A percentile compares a stretch with the other conserved stretches of the same genome.
Evolutionary conservation across 306 rosid species (phyloP).

Genomic region (Medicago arabica): DNA sequence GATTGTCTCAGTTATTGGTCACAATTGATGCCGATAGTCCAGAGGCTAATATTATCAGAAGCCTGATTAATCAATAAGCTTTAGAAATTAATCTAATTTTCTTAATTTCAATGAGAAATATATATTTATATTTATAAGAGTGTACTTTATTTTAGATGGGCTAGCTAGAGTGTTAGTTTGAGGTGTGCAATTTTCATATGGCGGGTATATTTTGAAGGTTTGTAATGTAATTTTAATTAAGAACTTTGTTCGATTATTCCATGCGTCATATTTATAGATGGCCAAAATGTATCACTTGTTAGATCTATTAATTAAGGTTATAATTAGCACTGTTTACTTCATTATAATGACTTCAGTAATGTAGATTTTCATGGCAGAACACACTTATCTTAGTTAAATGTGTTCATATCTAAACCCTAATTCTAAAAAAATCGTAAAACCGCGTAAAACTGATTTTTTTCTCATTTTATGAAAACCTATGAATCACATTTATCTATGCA

Average conservation of each 20-base stretch:
- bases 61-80: slow-evolving; percentile 73
- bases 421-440: too few relatives aligned
- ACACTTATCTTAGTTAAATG: too few relatives aligned
- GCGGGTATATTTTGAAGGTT: slow-evolving; percentile 33
- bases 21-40: slow-evolving; percentile 92
- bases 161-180: slow-evolving; percentile 44
- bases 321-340: not conserved
- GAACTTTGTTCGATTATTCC: slow-evolving; percentile 39
- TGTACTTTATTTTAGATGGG: slow-evolving; percentile 44
- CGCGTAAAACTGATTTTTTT: too few relatives aligned
- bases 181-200: slow-evolving; percentile 44
- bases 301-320: slow-evolving; percentile 30
- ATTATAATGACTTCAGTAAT: too few relatives aligned
- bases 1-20: slow-evolving; percentile 85
- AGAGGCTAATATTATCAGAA: slow-evolving; percentile 91
- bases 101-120: not conserved
- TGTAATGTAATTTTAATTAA: slow-evolving; percentile 40
- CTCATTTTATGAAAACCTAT: too few relatives aligned
- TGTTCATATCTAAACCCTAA: too few relatives aligned
- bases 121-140: slow-evolving; percentile 40
- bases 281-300: slow-evolving; percentile 40
- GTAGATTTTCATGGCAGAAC: too few relatives aligned
- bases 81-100: slow-evolving; percentile 25
- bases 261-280: slow-evolving; percentile 47
- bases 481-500: too few relatives aligned